Percentiles rank a stretch among this genome's conserved stretches.
Evolutionary conservation across 2,329 filamentous ascomycete species (phyloP).

Genomic region (Botrytis paeoniae): DNA sequence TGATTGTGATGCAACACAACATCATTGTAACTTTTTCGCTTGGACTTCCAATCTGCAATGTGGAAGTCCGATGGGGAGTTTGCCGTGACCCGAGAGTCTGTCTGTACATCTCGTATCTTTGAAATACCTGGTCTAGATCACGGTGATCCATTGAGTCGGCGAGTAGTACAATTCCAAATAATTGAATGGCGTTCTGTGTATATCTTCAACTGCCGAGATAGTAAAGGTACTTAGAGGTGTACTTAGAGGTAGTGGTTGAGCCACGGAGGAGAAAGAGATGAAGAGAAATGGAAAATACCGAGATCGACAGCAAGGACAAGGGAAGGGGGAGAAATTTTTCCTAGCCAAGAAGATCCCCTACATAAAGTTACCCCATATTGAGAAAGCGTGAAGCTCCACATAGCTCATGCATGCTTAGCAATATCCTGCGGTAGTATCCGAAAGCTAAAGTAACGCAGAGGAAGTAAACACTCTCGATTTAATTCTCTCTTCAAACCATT

Average conservation of each 20-base stretch:
- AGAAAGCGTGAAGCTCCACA: not conserved
- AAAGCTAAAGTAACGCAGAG: not conserved
- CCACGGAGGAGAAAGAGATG: not conserved
- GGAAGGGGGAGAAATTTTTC: not conserved
- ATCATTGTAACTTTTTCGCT: not conserved
- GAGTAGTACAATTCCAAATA: not conserved
- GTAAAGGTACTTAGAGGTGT: not conserved
- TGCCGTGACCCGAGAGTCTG: not conserved
- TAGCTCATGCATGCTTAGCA: not conserved
- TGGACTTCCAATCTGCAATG: not conserved
- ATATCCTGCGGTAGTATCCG: not conserved
- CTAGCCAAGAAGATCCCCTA: not conserved
- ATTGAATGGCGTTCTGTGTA: not conserved
- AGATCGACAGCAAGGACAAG: not conserved
- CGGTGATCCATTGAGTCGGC: not conserved
- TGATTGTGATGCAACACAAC: not conserved
- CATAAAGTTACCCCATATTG: not conserved
- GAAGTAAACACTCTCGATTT: not conserved
- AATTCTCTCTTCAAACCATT: not conserved
- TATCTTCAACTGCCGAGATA: not conserved
- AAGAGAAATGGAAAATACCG: not conserved
- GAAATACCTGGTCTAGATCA: not conserved
- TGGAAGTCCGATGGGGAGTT: not conserved
- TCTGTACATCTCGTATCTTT: not conserved
- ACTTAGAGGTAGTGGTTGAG: not conserved